Conservation (phyloP, 2,329 filamentous ascomycete species). For the Nemania serpens region DNA sequence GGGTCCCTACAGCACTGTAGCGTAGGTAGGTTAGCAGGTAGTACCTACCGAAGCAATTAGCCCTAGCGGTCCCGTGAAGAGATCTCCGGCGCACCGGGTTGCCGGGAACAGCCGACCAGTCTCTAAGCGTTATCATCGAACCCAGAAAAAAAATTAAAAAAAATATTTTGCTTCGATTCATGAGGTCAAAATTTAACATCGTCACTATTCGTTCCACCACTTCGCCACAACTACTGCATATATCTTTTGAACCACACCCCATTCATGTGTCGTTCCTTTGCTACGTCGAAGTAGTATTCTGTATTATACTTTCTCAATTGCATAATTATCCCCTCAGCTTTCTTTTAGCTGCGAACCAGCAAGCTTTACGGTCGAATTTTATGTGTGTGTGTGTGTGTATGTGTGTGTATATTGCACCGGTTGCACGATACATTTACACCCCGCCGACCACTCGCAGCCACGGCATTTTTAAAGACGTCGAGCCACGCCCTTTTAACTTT, state of each 20-base stretch:
- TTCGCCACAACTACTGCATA: constrained; percentile 13
- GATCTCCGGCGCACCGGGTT: constrained; percentile 36
- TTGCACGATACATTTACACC: constrained; percentile 23
- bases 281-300: constrained; percentile 21
- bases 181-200: constrained; percentile 16
- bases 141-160: constrained; percentile 32
- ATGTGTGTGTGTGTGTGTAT: constrained; percentile 29
- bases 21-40: neutral
- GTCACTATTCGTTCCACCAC: constrained; percentile 20
- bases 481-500: constrained; percentile 22
- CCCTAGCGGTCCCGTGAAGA: neutral
- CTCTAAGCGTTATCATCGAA: constrained; percentile 13
- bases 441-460: no score
- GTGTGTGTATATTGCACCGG: constrained; percentile 26
- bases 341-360: constrained; percentile 17
- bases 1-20: no score
- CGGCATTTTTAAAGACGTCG: constrained; percentile 21
- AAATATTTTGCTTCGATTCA: constrained; percentile 28
- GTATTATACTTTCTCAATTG: constrained; percentile 37
- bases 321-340: constrained; percentile 32
- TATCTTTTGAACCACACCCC: constrained; percentile 21
- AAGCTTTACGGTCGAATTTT: constrained; percentile 29
- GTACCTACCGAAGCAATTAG: no score
- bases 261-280: constrained; percentile 37
- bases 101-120: constrained; percentile 40